Percentiles rank a stretch among this genome's conserved stretches.
These are phyloP conservation scores for Bauhinia variegata DNA, from an alignment of 306 rosid species.

Conservation along the genomic window DNA sequence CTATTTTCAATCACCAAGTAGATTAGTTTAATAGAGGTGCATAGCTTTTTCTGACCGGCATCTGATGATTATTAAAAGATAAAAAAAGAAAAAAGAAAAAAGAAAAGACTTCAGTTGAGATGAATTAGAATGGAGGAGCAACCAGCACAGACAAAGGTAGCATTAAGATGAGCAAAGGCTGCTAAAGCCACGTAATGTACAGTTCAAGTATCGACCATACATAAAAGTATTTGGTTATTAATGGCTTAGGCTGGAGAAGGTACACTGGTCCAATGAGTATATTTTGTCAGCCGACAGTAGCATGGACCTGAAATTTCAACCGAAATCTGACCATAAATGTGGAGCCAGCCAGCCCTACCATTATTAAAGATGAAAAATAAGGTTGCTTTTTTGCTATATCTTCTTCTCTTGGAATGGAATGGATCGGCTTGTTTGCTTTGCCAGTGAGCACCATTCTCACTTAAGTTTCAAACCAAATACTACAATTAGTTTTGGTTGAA, in stretches of 20 bases:
- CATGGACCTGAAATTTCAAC: slow-evolving; percentile 40
- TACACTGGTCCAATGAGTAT: slow-evolving; percentile 41
- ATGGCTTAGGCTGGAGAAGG: slow-evolving; percentile 37
- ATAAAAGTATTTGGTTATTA: slow-evolving; percentile 43
- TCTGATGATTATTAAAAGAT: no score
- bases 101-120: slow-evolving; percentile 17
- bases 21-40: no score
- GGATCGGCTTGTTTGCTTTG: slow-evolving; percentile 31
- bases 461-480: slow-evolving; percentile 21
- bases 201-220: slow-evolving; percentile 33
- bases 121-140: slow-evolving; percentile 22
- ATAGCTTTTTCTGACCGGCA: no score
- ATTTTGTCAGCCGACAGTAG: slow-evolving; percentile 36
- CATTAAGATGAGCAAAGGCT: slow-evolving; percentile 41
- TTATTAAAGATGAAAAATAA: slow-evolving; percentile 13
- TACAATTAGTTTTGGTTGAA: neutral
- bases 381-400: slow-evolving; percentile 7
- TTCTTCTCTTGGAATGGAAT: slow-evolving; percentile 16
- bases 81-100: no score
- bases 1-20: no score
- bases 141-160: slow-evolving; percentile 34
- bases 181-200: slow-evolving; percentile 41
- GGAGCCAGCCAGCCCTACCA: slow-evolving; percentile 30
- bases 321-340: slow-evolving; percentile 33
- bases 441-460: slow-evolving; percentile 16